These are phyloP conservation scores for Xylaria bambusicola DNA, from an alignment of 495 filamentous ascomycete species.

Conservation along the genomic window DNA sequence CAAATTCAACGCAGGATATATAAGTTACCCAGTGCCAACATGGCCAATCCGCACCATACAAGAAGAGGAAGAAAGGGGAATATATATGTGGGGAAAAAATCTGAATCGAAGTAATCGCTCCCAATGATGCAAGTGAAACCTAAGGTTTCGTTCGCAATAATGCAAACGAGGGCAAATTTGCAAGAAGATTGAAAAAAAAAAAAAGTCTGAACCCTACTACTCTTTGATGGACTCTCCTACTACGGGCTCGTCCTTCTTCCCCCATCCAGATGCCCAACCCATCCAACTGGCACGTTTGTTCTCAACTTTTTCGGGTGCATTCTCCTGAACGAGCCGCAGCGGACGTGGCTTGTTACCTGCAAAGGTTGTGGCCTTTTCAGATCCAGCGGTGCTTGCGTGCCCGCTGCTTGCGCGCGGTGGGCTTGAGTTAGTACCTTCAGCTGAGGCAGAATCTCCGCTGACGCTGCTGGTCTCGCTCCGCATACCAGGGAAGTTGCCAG, in stretches of 20 bases:
- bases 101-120: background rate
- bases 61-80: constrained; percentile 1
- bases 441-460: constrained; percentile 60
- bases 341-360: constrained; percentile 79
- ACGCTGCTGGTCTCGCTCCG: constrained; percentile 61
- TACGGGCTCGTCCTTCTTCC: constrained; percentile 42
- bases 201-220: constrained; percentile 1
- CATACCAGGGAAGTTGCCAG: constrained; percentile 58
- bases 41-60: constrained; percentile 13
- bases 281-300: constrained; percentile 60
- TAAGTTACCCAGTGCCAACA: constrained; percentile 11
- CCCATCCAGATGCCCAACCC: constrained; percentile 51
- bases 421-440: constrained; percentile 56
- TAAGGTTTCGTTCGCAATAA: background rate
- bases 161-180: background rate
- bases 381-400: constrained; percentile 60
- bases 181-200: background rate
- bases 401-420: constrained; percentile 55
- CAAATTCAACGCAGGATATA: constrained; percentile 5
- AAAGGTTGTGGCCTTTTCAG: constrained; percentile 60
- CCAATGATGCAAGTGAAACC: background rate
- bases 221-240: constrained; percentile 22
- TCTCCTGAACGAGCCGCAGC: constrained; percentile 79
- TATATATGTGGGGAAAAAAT: background rate
- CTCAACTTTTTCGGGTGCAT: constrained; percentile 35